phyloP scores from a whole-genome alignment of 208 protist species.

The Vickermania spadyakhi region DNA sequence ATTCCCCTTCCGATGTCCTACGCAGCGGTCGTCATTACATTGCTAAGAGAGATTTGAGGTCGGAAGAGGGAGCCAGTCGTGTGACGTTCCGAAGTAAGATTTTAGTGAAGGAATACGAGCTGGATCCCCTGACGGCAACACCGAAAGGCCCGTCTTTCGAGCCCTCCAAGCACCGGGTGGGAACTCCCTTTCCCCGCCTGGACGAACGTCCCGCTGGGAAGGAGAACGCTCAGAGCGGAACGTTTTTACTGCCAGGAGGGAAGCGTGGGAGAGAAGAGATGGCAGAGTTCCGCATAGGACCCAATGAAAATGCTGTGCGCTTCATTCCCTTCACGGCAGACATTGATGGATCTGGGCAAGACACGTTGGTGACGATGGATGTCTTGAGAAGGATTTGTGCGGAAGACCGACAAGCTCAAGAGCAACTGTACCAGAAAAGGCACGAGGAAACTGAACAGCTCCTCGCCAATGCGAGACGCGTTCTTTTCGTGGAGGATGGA shows the following conservation, averaged over 20 bases:
- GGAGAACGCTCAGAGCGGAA: not conserved
- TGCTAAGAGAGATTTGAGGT: slow-evolving; percentile 39
- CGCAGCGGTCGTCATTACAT: slow-evolving; percentile 75
- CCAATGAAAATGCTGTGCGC: not conserved
- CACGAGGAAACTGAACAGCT: slow-evolving; percentile 39
- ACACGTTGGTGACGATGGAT: slow-evolving; percentile 45
- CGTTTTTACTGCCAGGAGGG: not conserved
- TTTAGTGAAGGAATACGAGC: slow-evolving; percentile 70
- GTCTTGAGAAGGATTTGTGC: slow-evolving; percentile 44
- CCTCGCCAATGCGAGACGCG: slow-evolving; percentile 35
- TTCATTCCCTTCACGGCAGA: slow-evolving; percentile 72
- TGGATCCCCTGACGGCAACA: slow-evolving; percentile 22
- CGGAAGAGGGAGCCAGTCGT: slow-evolving; percentile 23
- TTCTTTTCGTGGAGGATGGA: slow-evolving; percentile 21
- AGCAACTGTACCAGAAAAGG: slow-evolving; percentile 26
- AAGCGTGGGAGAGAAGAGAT: not conserved
- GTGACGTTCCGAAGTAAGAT: slow-evolving; percentile 80
- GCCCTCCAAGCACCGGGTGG: not conserved
- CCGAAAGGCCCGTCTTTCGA: slow-evolving; percentile 6
- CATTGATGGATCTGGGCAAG: slow-evolving; percentile 30
- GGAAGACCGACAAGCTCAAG: slow-evolving; percentile 26
- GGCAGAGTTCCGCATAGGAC: not conserved
- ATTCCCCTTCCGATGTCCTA: slow-evolving; percentile 74
- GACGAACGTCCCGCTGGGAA: not conserved
- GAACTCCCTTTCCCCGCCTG: not conserved